These are phyloP conservation scores for Colletotrichum sp. DNA, from an alignment of 2,329 filamentous ascomycete species.

Conservation along the genomic window DNA sequence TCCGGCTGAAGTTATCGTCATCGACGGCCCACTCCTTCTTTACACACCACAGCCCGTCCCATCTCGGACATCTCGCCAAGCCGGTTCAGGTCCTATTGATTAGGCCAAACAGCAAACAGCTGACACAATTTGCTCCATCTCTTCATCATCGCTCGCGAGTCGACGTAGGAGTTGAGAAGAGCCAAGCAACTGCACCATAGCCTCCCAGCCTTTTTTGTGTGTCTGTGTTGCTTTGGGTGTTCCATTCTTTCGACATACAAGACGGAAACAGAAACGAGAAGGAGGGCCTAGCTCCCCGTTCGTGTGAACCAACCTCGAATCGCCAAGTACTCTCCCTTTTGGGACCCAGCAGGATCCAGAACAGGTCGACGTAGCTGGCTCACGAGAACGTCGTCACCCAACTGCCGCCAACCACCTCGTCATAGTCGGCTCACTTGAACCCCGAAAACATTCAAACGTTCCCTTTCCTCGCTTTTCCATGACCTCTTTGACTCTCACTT, in stretches of 20 bases:
- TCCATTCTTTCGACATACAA: background rate
- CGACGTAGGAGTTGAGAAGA: background rate
- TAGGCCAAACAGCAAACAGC: background rate
- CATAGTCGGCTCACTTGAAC: background rate
- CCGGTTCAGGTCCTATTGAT: constrained; percentile 9
- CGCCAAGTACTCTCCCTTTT: background rate
- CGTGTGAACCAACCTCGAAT: background rate
- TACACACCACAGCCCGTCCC: background rate
- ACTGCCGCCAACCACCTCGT: constrained; percentile 3
- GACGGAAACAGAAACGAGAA: background rate
- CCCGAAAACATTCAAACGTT: background rate
- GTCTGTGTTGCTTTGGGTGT: background rate
- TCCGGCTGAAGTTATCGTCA: constrained; percentile 10
- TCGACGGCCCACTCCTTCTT: constrained; percentile 6
- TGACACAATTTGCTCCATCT: background rate
- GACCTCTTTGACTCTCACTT: constrained; percentile 9
- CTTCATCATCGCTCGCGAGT: background rate
- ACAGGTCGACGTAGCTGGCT: background rate
- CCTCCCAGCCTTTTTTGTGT: background rate
- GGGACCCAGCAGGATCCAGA: background rate
- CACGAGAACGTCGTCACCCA: background rate
- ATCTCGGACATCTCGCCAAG: background rate
- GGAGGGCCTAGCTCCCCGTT: background rate
- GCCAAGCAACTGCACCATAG: background rate
- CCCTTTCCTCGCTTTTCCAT: background rate